Conservation (phyloP, 2,329 filamentous ascomycete species). For the Dryadomyces quercivorus region DNA sequence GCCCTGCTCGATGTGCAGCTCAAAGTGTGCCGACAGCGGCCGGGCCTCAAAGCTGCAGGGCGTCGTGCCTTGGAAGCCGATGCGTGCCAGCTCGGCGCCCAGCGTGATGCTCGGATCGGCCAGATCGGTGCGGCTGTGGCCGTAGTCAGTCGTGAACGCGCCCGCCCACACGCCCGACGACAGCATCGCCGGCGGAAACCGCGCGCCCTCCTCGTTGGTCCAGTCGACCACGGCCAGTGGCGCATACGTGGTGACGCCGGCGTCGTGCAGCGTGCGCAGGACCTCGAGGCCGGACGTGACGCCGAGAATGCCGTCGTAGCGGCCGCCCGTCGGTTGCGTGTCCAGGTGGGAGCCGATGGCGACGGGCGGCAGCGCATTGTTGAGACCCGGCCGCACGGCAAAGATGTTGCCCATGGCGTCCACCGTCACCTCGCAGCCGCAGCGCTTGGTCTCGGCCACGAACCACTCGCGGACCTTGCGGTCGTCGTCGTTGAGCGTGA, state of each 20-base stretch:
- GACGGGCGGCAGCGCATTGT: conserved; percentile 45
- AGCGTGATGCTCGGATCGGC: conserved; percentile 42
- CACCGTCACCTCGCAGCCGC: conserved; percentile 56
- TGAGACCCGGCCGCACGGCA: conserved; percentile 57
- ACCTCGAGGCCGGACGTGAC: conserved; percentile 63
- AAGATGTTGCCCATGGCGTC: conserved; percentile 78
- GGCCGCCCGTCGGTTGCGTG: conserved; percentile 50
- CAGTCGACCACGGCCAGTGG: conserved; percentile 67
- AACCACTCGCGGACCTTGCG: conserved; percentile 68
- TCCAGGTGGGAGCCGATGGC: conserved; percentile 61
- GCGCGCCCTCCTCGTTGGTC: conserved; percentile 75
- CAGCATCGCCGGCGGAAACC: conserved; percentile 65
- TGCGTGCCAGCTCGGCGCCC: conserved; percentile 57
- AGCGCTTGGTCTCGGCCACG: conserved; percentile 43
- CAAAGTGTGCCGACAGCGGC: conserved; percentile 67
- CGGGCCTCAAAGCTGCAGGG: conserved; percentile 44
- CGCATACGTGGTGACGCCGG: conserved; percentile 54
- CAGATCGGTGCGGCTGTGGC: conserved; percentile 51
- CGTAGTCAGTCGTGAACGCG: conserved; percentile 46
- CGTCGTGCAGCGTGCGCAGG: conserved; percentile 54
- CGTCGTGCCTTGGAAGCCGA: conserved; percentile 53
- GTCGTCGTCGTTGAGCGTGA: conserved; percentile 62
- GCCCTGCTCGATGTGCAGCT: conserved; percentile 77
- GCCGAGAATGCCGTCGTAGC: conserved; percentile 69
- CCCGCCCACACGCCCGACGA: conserved; percentile 67